Evolutionary conservation across 495 filamentous ascomycete genomes (phyloP).

Genomic region (Cairneyella variabilis): DNA sequence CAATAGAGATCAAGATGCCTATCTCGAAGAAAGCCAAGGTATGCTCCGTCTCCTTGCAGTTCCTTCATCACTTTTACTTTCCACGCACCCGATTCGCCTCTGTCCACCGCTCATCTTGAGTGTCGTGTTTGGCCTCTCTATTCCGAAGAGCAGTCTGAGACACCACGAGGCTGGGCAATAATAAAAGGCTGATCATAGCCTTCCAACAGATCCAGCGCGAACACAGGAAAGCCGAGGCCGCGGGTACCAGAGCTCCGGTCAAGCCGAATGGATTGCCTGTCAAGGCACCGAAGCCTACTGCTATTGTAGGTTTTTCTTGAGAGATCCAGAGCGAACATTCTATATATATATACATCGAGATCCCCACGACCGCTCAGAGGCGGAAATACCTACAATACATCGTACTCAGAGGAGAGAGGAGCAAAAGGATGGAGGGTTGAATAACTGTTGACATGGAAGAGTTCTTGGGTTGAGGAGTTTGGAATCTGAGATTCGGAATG

Average conservation of each 20-base stretch:
- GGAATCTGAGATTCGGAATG: too few relatives aligned
- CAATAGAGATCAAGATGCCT: conserved; percentile 23
- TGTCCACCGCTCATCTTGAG: not conserved
- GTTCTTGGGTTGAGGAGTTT: too few relatives aligned
- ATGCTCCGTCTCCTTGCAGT: not conserved
- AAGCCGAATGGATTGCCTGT: conserved; percentile 37
- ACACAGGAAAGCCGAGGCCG: conserved; percentile 37
- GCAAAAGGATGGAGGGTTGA: too few relatives aligned
- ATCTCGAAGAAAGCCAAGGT: conserved; percentile 30
- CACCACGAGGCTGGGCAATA: not conserved
- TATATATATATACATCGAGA: not conserved
- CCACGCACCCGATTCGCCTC: not conserved
- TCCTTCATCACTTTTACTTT: not conserved
- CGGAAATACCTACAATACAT: too few relatives aligned
- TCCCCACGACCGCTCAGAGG: too few relatives aligned
- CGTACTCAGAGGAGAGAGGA: too few relatives aligned
- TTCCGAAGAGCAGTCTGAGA: not conserved
- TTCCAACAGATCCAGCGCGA: conserved; percentile 32
- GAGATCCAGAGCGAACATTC: not conserved
- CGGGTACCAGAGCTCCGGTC: conserved; percentile 34
- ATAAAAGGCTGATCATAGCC: not conserved
- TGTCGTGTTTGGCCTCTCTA: not conserved
- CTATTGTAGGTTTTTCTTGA: conserved; percentile 27
- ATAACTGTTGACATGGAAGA: too few relatives aligned
- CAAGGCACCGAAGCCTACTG: conserved; percentile 35